phyloP scores from a whole-genome alignment of 2,329 filamentous ascomycete genomes.

The Sphaerostilbella broomeana region DNA sequence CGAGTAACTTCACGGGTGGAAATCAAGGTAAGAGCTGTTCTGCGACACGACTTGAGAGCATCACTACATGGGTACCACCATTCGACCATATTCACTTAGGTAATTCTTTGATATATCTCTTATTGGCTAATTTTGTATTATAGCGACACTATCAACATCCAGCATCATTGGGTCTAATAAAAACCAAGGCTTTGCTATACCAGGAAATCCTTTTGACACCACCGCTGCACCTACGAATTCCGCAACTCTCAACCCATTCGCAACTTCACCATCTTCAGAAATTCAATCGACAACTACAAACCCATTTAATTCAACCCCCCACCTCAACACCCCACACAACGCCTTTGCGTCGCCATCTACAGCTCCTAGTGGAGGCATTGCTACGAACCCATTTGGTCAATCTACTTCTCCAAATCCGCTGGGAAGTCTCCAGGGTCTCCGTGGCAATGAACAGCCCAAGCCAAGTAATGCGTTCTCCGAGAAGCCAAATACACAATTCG shows the following conservation, averaged over 20 bases:
- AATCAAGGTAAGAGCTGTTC: conserved; percentile 8
- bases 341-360: conserved; percentile 7
- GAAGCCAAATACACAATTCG: conserved; percentile 16
- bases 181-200: too few species aligned
- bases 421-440: background rate
- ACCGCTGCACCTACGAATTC: too few species aligned
- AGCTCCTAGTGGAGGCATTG: background rate
- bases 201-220: too few species aligned
- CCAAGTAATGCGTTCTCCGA: background rate
- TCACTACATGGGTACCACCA: too few species aligned
- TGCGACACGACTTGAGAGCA: too few species aligned
- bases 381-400: conserved; percentile 9
- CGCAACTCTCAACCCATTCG: too few species aligned
- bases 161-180: too few species aligned
- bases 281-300: conserved; percentile 3
- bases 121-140: conserved; percentile 7
- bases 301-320: conserved; percentile 6
- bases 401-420: background rate
- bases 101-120: background rate
- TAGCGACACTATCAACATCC: conserved; percentile 5
- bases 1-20: background rate
- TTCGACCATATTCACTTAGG: background rate
- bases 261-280: background rate
- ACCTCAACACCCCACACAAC: conserved; percentile 1
- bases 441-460: conserved; percentile 1